Conservation (phyloP, 148 eudicot species). For the Heliamphora exappendiculata region DNA sequence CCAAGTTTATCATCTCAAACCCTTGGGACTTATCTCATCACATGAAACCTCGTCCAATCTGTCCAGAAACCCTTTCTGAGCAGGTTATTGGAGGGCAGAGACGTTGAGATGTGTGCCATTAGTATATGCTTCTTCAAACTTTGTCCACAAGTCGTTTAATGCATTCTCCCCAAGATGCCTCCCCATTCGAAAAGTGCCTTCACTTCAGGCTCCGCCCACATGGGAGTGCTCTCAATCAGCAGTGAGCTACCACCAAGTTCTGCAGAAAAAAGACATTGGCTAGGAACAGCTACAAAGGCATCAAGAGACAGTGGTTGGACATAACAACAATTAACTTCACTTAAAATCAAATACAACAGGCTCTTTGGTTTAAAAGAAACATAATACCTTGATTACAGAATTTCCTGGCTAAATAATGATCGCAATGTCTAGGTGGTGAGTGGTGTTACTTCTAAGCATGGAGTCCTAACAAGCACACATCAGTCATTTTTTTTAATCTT, state of each 20-base stretch:
- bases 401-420: conserved; percentile 13
- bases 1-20: too few species aligned
- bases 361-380: neutral
- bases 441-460: conserved; percentile 60
- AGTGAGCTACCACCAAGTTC: conserved; percentile 20
- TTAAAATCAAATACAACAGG: neutral
- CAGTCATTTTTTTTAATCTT: conserved; percentile 19
- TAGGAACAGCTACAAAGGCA: too few species aligned
- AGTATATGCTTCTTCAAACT: conserved; percentile 71
- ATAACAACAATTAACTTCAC: neutral
- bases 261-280: conserved; percentile 17
- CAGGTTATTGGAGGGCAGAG: conserved; percentile 17
- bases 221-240: conserved; percentile 57
- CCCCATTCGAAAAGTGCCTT: conserved; percentile 36
- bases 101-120: conserved; percentile 25
- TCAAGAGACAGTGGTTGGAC: too few species aligned
- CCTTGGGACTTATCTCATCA: conserved; percentile 21
- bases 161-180: conserved; percentile 88
- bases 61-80: conserved; percentile 67
- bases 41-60: conserved; percentile 66
- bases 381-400: conserved; percentile 20
- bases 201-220: conserved; percentile 56
- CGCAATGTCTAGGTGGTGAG: conserved; percentile 91
- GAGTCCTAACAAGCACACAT: conserved; percentile 44
- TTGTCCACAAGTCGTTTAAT: conserved; percentile 79